Base-by-base conservation (phyloP, 352 stramenopile genomes). In the Pythium dissotocum region DNA sequence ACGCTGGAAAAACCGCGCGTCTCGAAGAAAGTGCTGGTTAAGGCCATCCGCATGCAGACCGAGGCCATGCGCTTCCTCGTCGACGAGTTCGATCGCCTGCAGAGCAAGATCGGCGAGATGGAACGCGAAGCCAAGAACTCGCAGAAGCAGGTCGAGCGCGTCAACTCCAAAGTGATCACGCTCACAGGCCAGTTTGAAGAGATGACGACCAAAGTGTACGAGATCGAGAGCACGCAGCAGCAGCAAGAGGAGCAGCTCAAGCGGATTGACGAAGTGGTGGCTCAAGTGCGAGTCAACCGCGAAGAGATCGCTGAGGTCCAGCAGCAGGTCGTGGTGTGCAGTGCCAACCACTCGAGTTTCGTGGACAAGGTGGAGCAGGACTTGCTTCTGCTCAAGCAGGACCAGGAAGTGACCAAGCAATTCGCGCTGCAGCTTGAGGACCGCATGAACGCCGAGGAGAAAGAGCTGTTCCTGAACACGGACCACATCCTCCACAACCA, bases 351-450 rank as follows among this genome's bases (percentile, higher is more conserved):
- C 63, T 80, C 76, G 14, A 72, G 73, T 18, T 88, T 93, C 61
- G 83, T 76, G 14, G 58, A 77, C 6, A 74, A 89, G 55, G 83
- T 81, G 2, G 80, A 82, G 36, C 64, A 85, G 35, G 78, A 88
- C 33, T 49, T 95, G 6, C 26, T 67, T 1, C 54, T 73, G 14
- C 75, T 95, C 18, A 82, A 77, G 6, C 73, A 90, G 32, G 80
- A 92, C 9, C 81, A 93, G 33, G 83, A 90, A 51, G 68, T 90
- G 49, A 93, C 85, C 38, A 92, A 93, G 57, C 79, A 92, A 63
- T 91, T 93, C 44, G 80, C 83, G n/a, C 80, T 93, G 71, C 80
- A 91, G 71, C 80, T 95, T n/a, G 83, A 95, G 48, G 82, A 92
- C 42, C 86, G 87, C 61, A 85, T 93, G 52, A 90, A 95, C 52